Evolutionary conservation across 331 rosid species (phyloP), one percentile per base, ranked within the genome.

Genomic region (Telfairia occidentalis): DNA sequence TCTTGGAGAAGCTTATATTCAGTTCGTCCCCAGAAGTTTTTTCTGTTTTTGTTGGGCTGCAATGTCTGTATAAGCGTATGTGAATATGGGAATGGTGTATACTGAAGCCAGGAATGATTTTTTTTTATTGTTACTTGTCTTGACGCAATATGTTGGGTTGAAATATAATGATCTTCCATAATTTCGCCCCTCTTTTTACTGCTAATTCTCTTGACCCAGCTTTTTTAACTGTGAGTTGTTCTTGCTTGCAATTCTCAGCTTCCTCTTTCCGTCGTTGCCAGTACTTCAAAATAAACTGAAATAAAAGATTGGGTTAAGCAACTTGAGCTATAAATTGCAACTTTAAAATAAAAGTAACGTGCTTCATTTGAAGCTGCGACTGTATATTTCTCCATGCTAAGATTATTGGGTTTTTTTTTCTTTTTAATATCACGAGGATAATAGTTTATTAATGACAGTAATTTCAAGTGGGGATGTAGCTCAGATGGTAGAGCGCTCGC

Each of bases 401-500:
- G n/a, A n/a, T n/a, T n/a, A n/a, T n/a, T n/a, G n/a, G n/a, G n/a
- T n/a, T n/a, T n/a, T n/a, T n/a, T n/a, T n/a, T n/a, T n/a, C n/a
- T n/a, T n/a, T n/a, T n/a, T n/a, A n/a, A n/a, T n/a, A n/a, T n/a
- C n/a, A n/a, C n/a, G n/a, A n/a, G n/a, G n/a, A n/a, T n/a, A 32
- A 32, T 32, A 2, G 37, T 32, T 2, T 32, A 32, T 32, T 32
- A 5, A 2, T 2, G 5, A 38, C 8, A 38, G 43, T 5, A 2
- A 7, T 46, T 15, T 10, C 4, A 48, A 8, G 6, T 26, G 75
- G 75, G 75, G 76, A 92, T 90, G 98, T 92, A 89, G 92, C 90
- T 90, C 89, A 92, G 93, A 90, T 92, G 96, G 96, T 90, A 89
- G 96, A 89, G 92, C 88, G 90, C 92, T 90, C 90, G 96, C 92